Evolutionary conservation across 192 early-diverging fungal species (phyloP), one percentile per base, ranked within the genome.

Genomic region (Thamnidium elegans): DNA sequence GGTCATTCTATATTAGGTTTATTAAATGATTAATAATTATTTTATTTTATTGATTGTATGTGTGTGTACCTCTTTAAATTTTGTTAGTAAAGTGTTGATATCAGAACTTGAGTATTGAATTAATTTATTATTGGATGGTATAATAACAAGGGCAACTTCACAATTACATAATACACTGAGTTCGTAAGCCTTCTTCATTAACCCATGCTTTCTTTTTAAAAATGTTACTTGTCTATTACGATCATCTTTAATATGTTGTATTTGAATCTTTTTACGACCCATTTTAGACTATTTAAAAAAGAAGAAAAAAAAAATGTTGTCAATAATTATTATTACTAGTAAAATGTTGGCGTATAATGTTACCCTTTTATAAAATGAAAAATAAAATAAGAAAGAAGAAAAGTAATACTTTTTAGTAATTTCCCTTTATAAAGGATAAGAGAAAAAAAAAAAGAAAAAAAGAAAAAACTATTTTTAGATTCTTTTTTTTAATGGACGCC

Each of bases 101-200:
- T 97, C 93, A 32, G 89, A 87, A 13, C 86, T 89, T 0, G 92
- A 86, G 68, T 93, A 96, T 72, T 95, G 91, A 47, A 93, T 88
- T 10, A 95, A 82, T 73, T 95, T 95, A 76, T 92, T 88, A 63
- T 89, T 91, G 30, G 84, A 85, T 71, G 87, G 93, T 77, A 95
- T 93, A 67, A 96, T 92, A 50, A 97, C 90, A 19, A 97, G 82
- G 5, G 89, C 93, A 30, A 96, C 91, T 72, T 97, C 92, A 79
- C 92, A 93, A 69, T 90, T 90, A 79, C 95, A 97, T 17, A 97
- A 82, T 4, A 96, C 91, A 55, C 86, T 89, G 31, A 97, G 88
- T 71, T 97, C 95, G 77, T 93, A 92, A 0, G 95, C 94, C 78
- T 97, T 97, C 73, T 97, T 97, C 83, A 96, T 89, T 55, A 97